Base-by-base conservation (phyloP, 2,329 filamentous ascomycete species). In the Phaeosphaeriaceae sp. region DNA sequence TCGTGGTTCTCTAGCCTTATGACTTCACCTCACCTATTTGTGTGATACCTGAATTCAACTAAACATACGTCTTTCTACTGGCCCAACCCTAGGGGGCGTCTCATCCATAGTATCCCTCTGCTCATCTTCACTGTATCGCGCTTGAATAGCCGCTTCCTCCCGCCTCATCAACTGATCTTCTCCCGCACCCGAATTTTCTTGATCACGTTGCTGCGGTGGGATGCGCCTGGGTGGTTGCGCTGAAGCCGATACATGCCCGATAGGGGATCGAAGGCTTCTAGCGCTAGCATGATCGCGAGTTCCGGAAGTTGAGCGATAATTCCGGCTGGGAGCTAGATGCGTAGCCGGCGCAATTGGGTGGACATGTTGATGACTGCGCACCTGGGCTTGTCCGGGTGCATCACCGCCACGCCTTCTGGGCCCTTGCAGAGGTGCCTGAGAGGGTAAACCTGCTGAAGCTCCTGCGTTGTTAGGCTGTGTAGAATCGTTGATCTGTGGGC, bases 21-120 rank as follows among this genome's bases (percentile, higher is more conserved):
- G 15, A 36, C 34, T 30, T 13, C 28, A 30, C 7, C 28, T 30
- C 28, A 30, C 28, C 28, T 13, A 11, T 17, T 13, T 15, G 32
- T 17, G 16, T 9, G 23, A 11, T 9, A 34, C 8, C 32, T 15
- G 16, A 4, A 34, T 32, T 40, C 20, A 51, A 12, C 44, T 41
- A 30, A 42, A 42, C 53, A 59, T 54, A 12, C 56, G 42, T 26
- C 67, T 60, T 54, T 74, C 71, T 34, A 72, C 58, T 42, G 64
- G 52, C 1, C 71, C 71, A 34, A 72, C 46, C n/a, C 67, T 47
- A 13, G 71, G 70, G 15, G 71, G 70, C 33, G 71, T 74, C 50
- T 72, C 68, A 51, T 73, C 67, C 63, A 73, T 68, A 7, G 58
- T 50, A n/a, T 60, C 49, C 36, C 26, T 23, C 16, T 61, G 54